Evolutionary conservation across 257 asterid genomes (phyloP), one percentile per base, ranked within the genome.

Genomic region (Fraxinus cuspidata): DNA sequence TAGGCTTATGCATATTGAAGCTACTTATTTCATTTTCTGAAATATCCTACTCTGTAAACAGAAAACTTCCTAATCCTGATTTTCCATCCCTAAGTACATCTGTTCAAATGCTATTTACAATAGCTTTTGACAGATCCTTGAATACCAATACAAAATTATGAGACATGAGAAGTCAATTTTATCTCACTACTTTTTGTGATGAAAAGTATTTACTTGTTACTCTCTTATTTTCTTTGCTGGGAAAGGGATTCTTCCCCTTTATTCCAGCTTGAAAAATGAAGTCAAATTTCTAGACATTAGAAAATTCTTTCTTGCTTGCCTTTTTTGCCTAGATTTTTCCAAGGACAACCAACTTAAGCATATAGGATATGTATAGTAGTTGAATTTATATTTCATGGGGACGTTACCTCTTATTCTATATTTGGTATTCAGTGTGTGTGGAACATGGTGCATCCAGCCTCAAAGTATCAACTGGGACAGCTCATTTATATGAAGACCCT

Each of bases 401-500:
- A 66, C 74, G 13, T 69, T 67, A 77, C 64, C 28, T 78, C 78
- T 76, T 74, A 75, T 77, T 70, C 83, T 70, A 75, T 75, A 77
- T 82, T 82, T 73, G 87, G 86, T 80, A 66, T 74, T 16, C 86
- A 84, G 91, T 85, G 78, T 80, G 81, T 77, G 88, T 74, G 74
- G 96, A 86, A 69, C 87, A 74, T 63, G 93, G 89, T 71, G 89
- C 90, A 47, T 88, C 96, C 79, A 90, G 96, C 82, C 93, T 91
- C 72, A 82, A 91, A 82, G 84, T 82, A 83, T 88, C 99, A 75
- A 87, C 92, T 51, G 92, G 91, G 67, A 90, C 96, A 38, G 87
- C 86, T 77, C 93, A 86, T 80, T 86, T 94, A 44, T 83, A 79
- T 86, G 92, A 89, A 75, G 98, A 90, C 76, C 97, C 98, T 71